Evolutionary conservation across 2,329 filamentous ascomycete genomes (phyloP).

Genomic region (Stagonosporopsis chrysanthemi): DNA sequence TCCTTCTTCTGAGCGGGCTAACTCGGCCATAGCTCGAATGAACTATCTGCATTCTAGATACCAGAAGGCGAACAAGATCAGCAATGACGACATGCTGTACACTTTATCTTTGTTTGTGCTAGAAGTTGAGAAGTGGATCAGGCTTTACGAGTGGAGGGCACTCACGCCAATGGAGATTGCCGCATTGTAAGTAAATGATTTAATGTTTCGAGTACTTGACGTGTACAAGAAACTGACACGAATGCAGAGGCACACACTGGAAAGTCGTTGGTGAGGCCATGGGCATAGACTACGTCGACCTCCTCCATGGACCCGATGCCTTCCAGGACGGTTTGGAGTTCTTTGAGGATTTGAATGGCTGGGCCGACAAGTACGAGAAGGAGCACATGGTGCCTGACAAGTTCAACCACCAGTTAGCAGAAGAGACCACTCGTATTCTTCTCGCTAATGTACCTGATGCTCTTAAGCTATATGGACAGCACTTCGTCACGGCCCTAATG

Average conservation of each 20-base stretch:
- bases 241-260: slow-evolving; percentile 67
- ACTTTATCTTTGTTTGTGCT: slow-evolving; percentile 70
- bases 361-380: slow-evolving; percentile 66
- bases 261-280: slow-evolving; percentile 75
- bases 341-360: slow-evolving; percentile 59
- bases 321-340: slow-evolving; percentile 62
- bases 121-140: slow-evolving; percentile 70
- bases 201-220: neutral
- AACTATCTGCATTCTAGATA: slow-evolving; percentile 69
- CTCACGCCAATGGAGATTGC: slow-evolving; percentile 73
- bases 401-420: slow-evolving; percentile 55
- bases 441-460: slow-evolving; percentile 62
- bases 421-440: slow-evolving; percentile 67
- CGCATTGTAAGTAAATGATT: slow-evolving; percentile 55
- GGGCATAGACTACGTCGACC: slow-evolving; percentile 62
- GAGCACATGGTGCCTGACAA: slow-evolving; percentile 60
- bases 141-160: slow-evolving; percentile 73
- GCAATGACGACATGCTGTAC: slow-evolving; percentile 69
- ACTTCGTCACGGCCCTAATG: slow-evolving; percentile 67
- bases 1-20: slow-evolving; percentile 46
- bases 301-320: slow-evolving; percentile 50
- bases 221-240: neutral
- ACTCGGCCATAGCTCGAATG: slow-evolving; percentile 64
- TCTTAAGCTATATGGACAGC: slow-evolving; percentile 55
- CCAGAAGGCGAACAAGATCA: slow-evolving; percentile 65